phyloP scores from a whole-genome alignment of 305 asterid species.

The Solanum hybrid region DNA sequence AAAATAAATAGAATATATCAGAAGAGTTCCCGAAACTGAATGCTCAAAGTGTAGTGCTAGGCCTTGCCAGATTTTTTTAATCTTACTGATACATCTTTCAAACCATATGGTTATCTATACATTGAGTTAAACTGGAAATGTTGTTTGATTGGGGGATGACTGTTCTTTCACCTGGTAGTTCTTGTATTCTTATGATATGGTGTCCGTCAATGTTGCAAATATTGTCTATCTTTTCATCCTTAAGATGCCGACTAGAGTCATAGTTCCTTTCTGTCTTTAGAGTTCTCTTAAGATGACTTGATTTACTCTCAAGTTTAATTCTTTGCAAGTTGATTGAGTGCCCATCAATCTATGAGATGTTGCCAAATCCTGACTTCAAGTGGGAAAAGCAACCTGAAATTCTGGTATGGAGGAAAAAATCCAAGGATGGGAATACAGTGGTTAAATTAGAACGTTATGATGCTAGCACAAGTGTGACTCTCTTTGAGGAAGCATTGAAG shows the following conservation, averaged over 20 bases:
- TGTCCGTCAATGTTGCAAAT: background rate
- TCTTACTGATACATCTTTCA: background rate
- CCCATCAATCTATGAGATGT: slow-evolving; percentile 88
- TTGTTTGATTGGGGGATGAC: background rate
- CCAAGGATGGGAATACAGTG: slow-evolving; percentile 45
- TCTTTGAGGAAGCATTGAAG: slow-evolving; percentile 69
- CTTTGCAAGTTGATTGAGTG: slow-evolving; percentile 64
- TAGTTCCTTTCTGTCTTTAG: background rate
- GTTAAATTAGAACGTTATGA: slow-evolving; percentile 50
- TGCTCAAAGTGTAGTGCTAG: background rate
- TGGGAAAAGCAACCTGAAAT: slow-evolving; percentile 85
- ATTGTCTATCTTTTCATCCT: background rate
- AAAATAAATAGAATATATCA: background rate
- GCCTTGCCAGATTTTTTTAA: background rate
- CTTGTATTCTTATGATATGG: background rate
- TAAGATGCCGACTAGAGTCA: background rate
- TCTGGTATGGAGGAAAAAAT: slow-evolving; percentile 57
- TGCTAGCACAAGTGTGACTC: slow-evolving; percentile 30
- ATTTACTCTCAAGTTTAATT: background rate
- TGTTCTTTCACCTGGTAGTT: background rate
- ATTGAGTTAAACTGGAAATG: background rate
- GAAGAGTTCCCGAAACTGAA: background rate
- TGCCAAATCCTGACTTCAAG: slow-evolving; percentile 63
- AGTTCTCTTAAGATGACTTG: background rate
- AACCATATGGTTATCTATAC: background rate